A percentile compares a stretch with the other conserved stretches of the same genome.
phyloP scores from a whole-genome alignment of 1,284 basidiomycete species.

The Laetiporus sulphureus region DNA sequence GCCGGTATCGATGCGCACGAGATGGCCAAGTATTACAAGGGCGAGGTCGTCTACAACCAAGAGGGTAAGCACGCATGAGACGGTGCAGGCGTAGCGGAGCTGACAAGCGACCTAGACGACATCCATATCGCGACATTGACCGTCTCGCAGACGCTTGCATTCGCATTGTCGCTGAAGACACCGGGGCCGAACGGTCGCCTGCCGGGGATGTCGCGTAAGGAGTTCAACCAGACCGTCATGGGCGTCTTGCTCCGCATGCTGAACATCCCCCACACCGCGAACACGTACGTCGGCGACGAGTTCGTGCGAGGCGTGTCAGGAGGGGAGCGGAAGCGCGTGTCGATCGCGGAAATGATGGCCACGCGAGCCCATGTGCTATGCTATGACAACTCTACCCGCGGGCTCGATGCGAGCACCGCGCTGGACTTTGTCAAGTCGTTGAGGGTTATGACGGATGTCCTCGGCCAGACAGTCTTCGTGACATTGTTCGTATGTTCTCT shows the following conservation, averaged over 20 bases:
- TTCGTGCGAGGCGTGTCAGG: conserved; percentile 84
- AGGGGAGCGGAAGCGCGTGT: conserved; percentile 83
- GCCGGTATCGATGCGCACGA: conserved; percentile 63
- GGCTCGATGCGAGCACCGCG: conserved; percentile 84
- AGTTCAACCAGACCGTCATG: conserved; percentile 52
- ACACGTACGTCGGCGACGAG: conserved; percentile 81
- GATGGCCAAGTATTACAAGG: conserved; percentile 65
- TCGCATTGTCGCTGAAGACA: conserved; percentile 63
- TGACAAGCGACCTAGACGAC: conserved; percentile 42
- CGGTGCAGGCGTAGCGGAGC: not conserved
- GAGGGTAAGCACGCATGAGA: conserved; percentile 40
- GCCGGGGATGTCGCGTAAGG: conserved; percentile 52
- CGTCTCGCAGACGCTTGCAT: conserved; percentile 63
- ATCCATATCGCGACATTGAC: conserved; percentile 74
- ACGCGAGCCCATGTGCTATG: conserved; percentile 72
- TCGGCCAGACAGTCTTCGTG: conserved; percentile 73
- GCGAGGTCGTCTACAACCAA: conserved; percentile 83
- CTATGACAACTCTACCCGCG: conserved; percentile 82
- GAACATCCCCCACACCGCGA: conserved; percentile 69
- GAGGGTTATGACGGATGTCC: conserved; percentile 72
- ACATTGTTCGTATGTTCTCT: conserved; percentile 52
- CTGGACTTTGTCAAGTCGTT: conserved; percentile 72
- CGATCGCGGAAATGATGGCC: conserved; percentile 83
- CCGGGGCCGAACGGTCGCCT: conserved; percentile 69
- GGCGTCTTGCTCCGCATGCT: conserved; percentile 70